Conservation (phyloP, 257 asterid genomes). For the Forsythia suspensa region DNA sequence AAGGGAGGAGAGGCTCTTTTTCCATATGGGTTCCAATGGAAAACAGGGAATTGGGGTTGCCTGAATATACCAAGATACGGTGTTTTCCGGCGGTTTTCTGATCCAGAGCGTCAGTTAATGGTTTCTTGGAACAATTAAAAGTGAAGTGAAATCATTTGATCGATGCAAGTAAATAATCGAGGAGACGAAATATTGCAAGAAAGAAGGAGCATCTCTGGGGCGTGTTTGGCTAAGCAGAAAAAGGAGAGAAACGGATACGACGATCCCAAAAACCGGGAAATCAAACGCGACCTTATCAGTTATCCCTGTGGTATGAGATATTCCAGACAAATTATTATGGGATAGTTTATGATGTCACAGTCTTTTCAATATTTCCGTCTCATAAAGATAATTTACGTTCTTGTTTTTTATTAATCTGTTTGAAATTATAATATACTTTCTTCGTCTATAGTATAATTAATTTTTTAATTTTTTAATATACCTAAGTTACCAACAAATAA, state of each 20-base stretch:
- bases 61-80: conserved; percentile 15
- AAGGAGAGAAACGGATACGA: background rate
- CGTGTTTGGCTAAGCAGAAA: background rate
- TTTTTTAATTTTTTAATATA: too few relatives aligned
- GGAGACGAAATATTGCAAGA: background rate
- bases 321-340: too few relatives aligned
- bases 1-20: conserved; percentile 67
- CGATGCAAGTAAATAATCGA: background rate
- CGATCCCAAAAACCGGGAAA: background rate
- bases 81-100: conserved; percentile 2
- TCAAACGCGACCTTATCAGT: background rate
- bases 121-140: background rate
- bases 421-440: too few relatives aligned
- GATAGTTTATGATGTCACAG: too few relatives aligned
- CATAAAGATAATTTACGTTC: too few relatives aligned
- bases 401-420: too few relatives aligned
- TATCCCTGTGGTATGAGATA: too few relatives aligned
- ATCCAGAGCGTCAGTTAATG: background rate
- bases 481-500: too few relatives aligned
- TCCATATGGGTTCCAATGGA: conserved; percentile 44
- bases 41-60: background rate
- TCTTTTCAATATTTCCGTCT: too few relatives aligned
- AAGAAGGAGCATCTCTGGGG: background rate
- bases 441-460: too few relatives aligned
- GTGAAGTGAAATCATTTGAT: background rate